Evolutionary conservation across 108 stramenopile species (phyloP).

Genomic region (Mediolabrus comicus): DNA sequence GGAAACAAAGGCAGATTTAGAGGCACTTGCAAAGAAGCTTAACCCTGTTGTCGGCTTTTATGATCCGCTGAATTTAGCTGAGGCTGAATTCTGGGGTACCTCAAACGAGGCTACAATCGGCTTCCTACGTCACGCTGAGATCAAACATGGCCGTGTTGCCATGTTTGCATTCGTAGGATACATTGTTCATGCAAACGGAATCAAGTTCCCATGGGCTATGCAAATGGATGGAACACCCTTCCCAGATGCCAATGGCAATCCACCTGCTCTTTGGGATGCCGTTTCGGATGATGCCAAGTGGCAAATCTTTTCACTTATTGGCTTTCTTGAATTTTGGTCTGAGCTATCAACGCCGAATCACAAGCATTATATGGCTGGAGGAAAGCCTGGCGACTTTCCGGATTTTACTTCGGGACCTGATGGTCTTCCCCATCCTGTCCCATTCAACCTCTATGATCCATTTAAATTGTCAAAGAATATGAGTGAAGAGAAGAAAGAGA

Average conservation of each 20-base stretch:
- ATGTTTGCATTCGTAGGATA: conserved; percentile 74
- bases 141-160: conserved; percentile 65
- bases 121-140: conserved; percentile 58
- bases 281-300: conserved; percentile 63
- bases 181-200: conserved; percentile 54
- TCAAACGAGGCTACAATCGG: conserved; percentile 67
- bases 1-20: conserved; percentile 72
- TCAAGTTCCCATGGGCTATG: conserved; percentile 70
- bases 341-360: conserved; percentile 42
- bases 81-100: conserved; percentile 53
- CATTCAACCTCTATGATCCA: conserved; percentile 79
- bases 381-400: conserved; percentile 62
- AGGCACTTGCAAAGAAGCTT: conserved; percentile 60
- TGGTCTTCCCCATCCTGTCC: conserved; percentile 69
- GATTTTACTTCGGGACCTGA: conserved; percentile 38
- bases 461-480: conserved; percentile 65
- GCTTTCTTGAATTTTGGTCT: conserved; percentile 43
- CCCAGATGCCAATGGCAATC: conserved; percentile 50
- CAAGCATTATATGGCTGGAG: conserved; percentile 64
- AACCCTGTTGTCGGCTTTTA: conserved; percentile 68
- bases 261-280: conserved; percentile 66
- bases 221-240: conserved; percentile 56
- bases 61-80: conserved; percentile 57
- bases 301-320: conserved; percentile 60
- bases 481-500: conserved; percentile 60